Percentiles rank a stretch among this genome's conserved stretches.
Conservation (phyloP, 1,139 yeast species). For the Yamadazyma triangularis region DNA sequence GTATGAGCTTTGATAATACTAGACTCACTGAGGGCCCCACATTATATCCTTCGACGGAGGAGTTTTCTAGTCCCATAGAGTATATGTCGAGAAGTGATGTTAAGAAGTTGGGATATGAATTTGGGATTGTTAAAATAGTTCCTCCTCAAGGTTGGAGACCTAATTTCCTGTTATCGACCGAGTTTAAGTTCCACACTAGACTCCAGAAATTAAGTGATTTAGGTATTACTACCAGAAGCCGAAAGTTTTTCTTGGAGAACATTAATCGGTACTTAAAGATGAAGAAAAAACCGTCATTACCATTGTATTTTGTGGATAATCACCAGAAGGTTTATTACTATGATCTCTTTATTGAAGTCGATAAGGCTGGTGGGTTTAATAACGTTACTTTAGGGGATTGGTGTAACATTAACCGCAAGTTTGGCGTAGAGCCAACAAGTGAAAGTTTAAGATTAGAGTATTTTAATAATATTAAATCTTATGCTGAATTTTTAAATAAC, state of each 20-base stretch:
- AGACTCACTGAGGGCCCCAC: conserved; percentile 47
- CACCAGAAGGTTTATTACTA: conserved; percentile 37
- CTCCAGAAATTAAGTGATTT: conserved; percentile 61
- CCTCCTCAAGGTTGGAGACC: conserved; percentile 63
- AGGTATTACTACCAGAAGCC: conserved; percentile 56
- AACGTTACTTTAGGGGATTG: conserved; percentile 25
- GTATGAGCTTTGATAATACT: conserved; percentile 3
- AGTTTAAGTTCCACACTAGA: conserved; percentile 61
- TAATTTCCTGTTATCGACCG: conserved; percentile 46
- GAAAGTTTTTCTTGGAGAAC: conserved; percentile 58
- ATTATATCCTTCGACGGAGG: conserved; percentile 47
- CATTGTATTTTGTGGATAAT: conserved; percentile 20
- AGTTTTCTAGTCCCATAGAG: conserved; percentile 58
- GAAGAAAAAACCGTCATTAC: conserved; percentile 29
- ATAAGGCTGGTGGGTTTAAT: conserved; percentile 20
- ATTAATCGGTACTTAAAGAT: conserved; percentile 53
- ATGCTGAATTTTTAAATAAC: conserved; percentile 41
- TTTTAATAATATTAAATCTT: conserved; percentile 29
- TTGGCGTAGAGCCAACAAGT: conserved; percentile 17
- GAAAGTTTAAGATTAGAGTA: conserved; percentile 29
- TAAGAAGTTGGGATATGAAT: conserved; percentile 48
- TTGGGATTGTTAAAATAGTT: conserved; percentile 60
- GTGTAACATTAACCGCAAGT: conserved; percentile 26
- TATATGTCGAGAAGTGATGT: conserved; percentile 53
- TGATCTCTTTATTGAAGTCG: conserved; percentile 50